Evolutionary conservation across 202 grass and related monocot species (phyloP).

Genomic region (Brachypodium distachyon): DNA sequence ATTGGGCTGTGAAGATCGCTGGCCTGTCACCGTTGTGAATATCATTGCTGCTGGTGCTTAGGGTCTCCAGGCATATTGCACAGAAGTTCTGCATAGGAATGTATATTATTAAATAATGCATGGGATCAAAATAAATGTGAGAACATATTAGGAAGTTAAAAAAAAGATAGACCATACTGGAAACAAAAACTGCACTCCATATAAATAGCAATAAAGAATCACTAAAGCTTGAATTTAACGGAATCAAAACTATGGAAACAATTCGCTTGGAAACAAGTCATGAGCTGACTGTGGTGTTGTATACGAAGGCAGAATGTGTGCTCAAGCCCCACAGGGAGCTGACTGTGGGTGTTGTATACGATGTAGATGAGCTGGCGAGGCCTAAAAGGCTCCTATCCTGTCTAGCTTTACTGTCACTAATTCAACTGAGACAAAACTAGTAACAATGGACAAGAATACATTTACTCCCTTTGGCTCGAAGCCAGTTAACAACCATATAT

Average conservation of each 20-base stretch:
- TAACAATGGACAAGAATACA: not conserved
- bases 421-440: not conserved
- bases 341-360: no score
- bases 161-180: not conserved
- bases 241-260: not conserved
- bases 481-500: not conserved
- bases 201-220: not conserved
- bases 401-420: no score
- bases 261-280: not conserved
- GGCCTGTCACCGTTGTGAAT: slow-evolving; percentile 12
- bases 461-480: not conserved
- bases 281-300: not conserved
- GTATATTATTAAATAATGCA: not conserved
- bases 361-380: no score
- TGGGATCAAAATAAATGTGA: not conserved
- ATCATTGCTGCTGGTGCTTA: slow-evolving; percentile 25
- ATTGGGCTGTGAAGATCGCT: slow-evolving; percentile 72
- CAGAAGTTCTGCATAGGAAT: slow-evolving; percentile 61
- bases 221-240: not conserved
- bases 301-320: no score
- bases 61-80: slow-evolving; percentile 83
- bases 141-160: not conserved
- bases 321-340: not conserved
- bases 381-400: no score
- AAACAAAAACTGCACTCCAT: not conserved